A percentile compares a stretch with the other conserved stretches of the same genome.
These are phyloP conservation scores for Pythium periplocum DNA, from an alignment of 352 stramenopile genomes.

Conservation along the genomic window DNA sequence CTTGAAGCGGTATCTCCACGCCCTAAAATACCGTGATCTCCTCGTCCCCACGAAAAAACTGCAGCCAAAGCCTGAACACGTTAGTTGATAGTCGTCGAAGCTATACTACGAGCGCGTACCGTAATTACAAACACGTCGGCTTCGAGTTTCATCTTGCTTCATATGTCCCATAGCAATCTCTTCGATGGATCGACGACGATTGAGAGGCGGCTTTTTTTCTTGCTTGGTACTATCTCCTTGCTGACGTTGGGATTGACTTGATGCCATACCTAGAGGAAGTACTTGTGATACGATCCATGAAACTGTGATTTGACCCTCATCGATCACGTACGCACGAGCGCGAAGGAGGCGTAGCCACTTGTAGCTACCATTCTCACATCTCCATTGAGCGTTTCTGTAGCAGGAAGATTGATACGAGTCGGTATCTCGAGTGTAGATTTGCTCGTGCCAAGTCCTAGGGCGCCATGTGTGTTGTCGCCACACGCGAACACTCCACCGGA, in stretches of 20 bases:
- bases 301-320: too few species aligned
- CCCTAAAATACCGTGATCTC: conserved; percentile 51
- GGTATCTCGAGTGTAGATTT: conserved; percentile 14
- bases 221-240: not conserved
- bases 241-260: too few species aligned
- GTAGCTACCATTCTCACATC: conserved; percentile 47
- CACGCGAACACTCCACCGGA: conserved; percentile 61
- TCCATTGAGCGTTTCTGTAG: conserved; percentile 12
- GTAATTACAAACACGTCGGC: conserved; percentile 16
- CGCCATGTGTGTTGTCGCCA: conserved; percentile 62
- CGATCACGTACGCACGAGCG: conserved; percentile 41
- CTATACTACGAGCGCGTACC: not conserved
- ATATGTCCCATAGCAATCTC: conserved; percentile 9
- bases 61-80: not conserved
- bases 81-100: too few species aligned
- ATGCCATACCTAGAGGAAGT: too few species aligned
- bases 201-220: conserved; percentile 10
- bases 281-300: too few species aligned
- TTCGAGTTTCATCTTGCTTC: conserved; percentile 3
- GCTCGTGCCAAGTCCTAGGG: conserved; percentile 22
- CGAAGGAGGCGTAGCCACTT: conserved; percentile 62
- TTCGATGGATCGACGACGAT: conserved; percentile 18
- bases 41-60: conserved; percentile 74
- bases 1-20: conserved; percentile 42
- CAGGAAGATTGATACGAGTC: conserved; percentile 24